These are phyloP conservation scores for Fallopia convolvulus DNA, from an alignment of 148 eudicot genomes.

Conservation along the genomic window DNA sequence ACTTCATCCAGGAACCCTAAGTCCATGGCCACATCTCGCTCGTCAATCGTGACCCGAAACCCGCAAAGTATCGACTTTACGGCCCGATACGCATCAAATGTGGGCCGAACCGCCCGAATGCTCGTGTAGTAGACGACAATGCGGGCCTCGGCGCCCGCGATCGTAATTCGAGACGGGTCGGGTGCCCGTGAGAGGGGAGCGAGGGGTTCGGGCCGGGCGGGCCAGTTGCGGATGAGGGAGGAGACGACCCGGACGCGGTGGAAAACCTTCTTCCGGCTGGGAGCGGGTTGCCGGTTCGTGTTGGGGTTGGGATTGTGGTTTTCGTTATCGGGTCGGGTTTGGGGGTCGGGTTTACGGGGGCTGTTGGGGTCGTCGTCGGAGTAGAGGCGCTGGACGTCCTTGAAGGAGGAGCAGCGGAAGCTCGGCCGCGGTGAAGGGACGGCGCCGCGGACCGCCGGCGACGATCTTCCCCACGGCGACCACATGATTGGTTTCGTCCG, in stretches of 20 bases:
- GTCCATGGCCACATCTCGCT: constrained; percentile 74
- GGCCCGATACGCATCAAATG: constrained; percentile 60
- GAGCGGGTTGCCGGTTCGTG: constrained; percentile 8
- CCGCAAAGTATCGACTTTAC: constrained; percentile 48
- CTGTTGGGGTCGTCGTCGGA: constrained; percentile 10
- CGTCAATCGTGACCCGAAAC: constrained; percentile 52
- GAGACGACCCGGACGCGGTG: constrained; percentile 52
- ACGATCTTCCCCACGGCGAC: constrained; percentile 38
- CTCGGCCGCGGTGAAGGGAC: neutral
- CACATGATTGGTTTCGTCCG: constrained; percentile 25
- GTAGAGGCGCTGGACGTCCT: constrained; percentile 53
- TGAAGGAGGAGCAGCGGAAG: constrained; percentile 53
- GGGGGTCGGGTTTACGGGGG: neutral
- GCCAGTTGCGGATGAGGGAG: constrained; percentile 34
- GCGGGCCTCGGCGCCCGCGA: constrained; percentile 26
- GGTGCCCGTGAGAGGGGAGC: constrained; percentile 6
- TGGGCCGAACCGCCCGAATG: constrained; percentile 55
- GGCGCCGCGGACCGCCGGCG: constrained; percentile 12
- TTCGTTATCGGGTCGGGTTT: constrained; percentile 7
- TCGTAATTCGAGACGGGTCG: constrained; percentile 10
- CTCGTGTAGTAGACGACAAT: constrained; percentile 65
- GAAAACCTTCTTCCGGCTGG: constrained; percentile 24
- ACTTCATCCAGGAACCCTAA: constrained; percentile 41
- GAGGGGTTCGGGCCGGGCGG: constrained; percentile 12
- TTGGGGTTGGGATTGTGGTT: constrained; percentile 5